Evolutionary conservation across 495 filamentous ascomycete genomes (phyloP), one percentile per base, ranked within the genome.

Genomic region (Aspergillus conjunctus): DNA sequence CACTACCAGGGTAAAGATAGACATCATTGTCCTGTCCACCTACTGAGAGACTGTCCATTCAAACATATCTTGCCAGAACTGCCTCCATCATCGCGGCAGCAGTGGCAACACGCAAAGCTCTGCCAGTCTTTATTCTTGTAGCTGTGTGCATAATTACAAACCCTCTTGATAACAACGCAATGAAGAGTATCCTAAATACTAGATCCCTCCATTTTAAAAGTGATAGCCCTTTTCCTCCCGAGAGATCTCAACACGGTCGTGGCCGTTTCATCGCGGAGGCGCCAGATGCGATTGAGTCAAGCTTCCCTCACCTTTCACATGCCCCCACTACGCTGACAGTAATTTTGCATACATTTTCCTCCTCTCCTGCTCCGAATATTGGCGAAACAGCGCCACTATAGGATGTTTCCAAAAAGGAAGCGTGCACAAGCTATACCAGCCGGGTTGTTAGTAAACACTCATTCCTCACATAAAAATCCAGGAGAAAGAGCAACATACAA

Each of bases 401-500:
- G 43, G 43, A 46, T 46, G 43, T 18, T 17, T 46, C 43, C 43
- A 46, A 46, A 46, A 46, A 46, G 43, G 12, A 46, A 46, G 43
- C 43, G 43, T 46, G 43, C 43, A 46, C 14, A 46, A 46, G 43
- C 43, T 46, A 46, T 46, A 46, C 43, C 5, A 18, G 15, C 17
- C 15, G 9, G 43, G 43, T 46, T 46, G 15, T 46, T 46, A 46
- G 43, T 17, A 17, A n/a, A 46, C 43, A 20, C 5, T 46, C 15
- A 18, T 20, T 17, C 43, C 43, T 3, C 7, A 46, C 43, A 46
- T 46, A 46, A 20, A 18, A 20, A 20, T 18, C 43, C 5, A 20
- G 18, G 43, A 46, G 43, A 46, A 18, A 46, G 7, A 12, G 14
- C 43, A 46, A 46, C 43, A 1, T 46, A 46, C 43, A 46, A 46